Conservation (phyloP, 352 stramenopile genomes). For the Pythium dissimile region DNA sequence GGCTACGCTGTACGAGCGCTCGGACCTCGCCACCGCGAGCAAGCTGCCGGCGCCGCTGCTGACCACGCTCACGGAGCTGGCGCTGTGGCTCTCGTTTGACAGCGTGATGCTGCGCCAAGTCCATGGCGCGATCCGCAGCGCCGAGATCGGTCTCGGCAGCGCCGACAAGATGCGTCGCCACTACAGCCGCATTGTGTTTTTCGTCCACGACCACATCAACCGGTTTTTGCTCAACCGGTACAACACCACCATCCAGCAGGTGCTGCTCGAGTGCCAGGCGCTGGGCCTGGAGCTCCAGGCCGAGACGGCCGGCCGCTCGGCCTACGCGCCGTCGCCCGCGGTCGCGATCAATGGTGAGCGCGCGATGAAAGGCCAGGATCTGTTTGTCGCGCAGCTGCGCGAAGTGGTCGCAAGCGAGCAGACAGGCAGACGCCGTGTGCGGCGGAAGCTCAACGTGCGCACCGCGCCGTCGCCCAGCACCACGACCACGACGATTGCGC, state of each 20-base stretch:
- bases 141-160: neutral
- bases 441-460: neutral
- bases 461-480: neutral
- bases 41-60: constrained; percentile 5
- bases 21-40: neutral
- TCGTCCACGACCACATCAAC: constrained; percentile 9
- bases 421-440: neutral
- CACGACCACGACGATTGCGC: neutral
- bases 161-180: neutral
- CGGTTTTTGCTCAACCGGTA: constrained; percentile 3
- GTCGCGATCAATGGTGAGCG: neutral
- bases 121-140: neutral
- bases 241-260: constrained; percentile 10
- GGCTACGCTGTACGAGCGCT: neutral
- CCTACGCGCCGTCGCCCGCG: neutral
- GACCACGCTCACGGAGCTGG: constrained; percentile 5
- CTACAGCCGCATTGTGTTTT: constrained; percentile 4
- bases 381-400: constrained; percentile 16
- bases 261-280: constrained; percentile 8
- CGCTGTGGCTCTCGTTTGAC: constrained; percentile 8
- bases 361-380: constrained; percentile 4
- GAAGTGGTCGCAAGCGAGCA: neutral
- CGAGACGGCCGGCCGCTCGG: too few relatives aligned
- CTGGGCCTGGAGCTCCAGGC: too few relatives aligned
- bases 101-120: neutral